Evolutionary conservation across 805 yeast genomes (phyloP).

Genomic region (Sugiyamaella marilandica): DNA sequence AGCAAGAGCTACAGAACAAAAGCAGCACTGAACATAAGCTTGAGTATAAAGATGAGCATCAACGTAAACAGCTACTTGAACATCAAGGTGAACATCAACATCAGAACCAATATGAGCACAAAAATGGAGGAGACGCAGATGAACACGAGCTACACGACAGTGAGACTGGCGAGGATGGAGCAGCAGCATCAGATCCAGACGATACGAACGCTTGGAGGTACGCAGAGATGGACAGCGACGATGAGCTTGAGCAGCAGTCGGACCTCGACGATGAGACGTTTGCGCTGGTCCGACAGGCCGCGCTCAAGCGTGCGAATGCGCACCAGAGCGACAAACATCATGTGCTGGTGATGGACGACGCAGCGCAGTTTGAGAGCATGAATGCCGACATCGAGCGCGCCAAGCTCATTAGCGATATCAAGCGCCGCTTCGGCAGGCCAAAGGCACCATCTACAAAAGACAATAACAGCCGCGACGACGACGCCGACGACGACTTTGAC

Average conservation of each 20-base stretch:
- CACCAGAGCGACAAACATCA: not conserved
- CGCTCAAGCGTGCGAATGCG: not conserved
- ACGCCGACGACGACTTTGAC: constrained; percentile 20
- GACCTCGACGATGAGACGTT: not conserved
- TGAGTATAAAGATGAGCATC: too few relatives aligned
- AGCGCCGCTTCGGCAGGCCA: constrained; percentile 15
- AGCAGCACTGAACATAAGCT: too few relatives aligned
- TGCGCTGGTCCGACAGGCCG: not conserved
- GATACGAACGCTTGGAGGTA: constrained; percentile 19
- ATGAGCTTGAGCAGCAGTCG: constrained; percentile 7
- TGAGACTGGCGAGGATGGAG: not conserved
- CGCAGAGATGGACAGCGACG: constrained; percentile 11
- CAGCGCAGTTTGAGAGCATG: constrained; percentile 12
- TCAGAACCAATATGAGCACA: too few relatives aligned
- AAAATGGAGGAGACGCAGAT: too few relatives aligned
- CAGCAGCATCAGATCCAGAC: not conserved
- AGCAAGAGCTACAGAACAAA: too few relatives aligned
- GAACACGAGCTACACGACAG: too few relatives aligned
- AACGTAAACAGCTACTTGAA: too few relatives aligned
- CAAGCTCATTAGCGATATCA: constrained; percentile 14
- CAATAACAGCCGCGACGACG: too few relatives aligned
- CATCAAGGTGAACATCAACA: too few relatives aligned
- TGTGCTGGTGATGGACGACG: constrained; percentile 10
- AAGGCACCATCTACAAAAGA: too few relatives aligned
- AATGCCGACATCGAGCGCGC: constrained; percentile 20